Conservation (phyloP, 2,329 filamentous ascomycete species). For the Rachicladosporium sp. region DNA sequence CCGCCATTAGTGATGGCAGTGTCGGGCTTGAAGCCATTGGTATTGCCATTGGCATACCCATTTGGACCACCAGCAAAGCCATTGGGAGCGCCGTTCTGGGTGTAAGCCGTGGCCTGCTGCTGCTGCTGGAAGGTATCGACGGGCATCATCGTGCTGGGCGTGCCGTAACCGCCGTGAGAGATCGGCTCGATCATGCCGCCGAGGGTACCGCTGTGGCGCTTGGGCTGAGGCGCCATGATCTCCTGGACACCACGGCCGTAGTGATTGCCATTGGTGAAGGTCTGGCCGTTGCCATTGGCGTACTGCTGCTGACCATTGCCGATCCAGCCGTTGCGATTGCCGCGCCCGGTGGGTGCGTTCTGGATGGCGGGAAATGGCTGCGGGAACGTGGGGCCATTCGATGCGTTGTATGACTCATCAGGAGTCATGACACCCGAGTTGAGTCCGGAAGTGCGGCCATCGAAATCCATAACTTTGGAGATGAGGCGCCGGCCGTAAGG, state of each 20-base stretch:
- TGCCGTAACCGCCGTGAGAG: background rate
- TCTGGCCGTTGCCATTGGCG: slow-evolving; percentile 6
- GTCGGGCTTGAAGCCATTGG: slow-evolving; percentile 1
- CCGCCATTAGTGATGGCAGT: background rate
- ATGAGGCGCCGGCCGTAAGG: slow-evolving; percentile 90
- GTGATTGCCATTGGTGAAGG: slow-evolving; percentile 5
- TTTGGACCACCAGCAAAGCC: background rate
- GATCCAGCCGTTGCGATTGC: slow-evolving; percentile 18
- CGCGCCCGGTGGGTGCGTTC: slow-evolving; percentile 9
- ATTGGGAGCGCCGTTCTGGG: background rate
- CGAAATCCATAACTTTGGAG: slow-evolving; percentile 62
- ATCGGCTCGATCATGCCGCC: slow-evolving; percentile 4
- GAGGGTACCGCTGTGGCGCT: slow-evolving; percentile 15
- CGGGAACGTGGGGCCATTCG: slow-evolving; percentile 2
- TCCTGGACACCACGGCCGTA: slow-evolving; percentile 9
- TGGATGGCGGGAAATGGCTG: slow-evolving; percentile 11
- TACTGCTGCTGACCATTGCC: slow-evolving; percentile 14
- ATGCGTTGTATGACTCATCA: slow-evolving; percentile 1
- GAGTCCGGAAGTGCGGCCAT: slow-evolving; percentile 31
- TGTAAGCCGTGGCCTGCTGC: slow-evolving; percentile 1
- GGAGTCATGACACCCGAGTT: slow-evolving; percentile 9
- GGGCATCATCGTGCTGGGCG: slow-evolving; percentile 2
- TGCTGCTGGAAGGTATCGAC: background rate
- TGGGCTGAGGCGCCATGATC: slow-evolving; percentile 18
- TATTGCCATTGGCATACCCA: background rate